Percentiles rank a stretch among this genome's conserved stretches.
phyloP scores from a whole-genome alignment of 306 rosid genomes.

The Glycyrrhiza uralensis region DNA sequence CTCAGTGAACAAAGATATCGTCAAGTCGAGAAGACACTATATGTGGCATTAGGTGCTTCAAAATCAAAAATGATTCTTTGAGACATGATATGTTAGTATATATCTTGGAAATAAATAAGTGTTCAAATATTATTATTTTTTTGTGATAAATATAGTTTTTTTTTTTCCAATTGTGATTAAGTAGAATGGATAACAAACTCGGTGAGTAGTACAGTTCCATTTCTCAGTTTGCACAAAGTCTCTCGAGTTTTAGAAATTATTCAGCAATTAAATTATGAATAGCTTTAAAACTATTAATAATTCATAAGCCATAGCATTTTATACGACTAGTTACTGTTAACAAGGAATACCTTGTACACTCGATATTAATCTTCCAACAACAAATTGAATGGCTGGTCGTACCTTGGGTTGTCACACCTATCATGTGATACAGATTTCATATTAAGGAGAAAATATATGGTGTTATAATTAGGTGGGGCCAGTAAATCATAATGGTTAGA shows the following conservation, averaged over 20 bases:
- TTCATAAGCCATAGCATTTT: no score
- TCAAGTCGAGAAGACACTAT: conserved; percentile 9
- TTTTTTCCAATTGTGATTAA: neutral
- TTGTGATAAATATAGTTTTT: no score
- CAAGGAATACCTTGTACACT: neutral
- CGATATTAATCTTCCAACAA: neutral
- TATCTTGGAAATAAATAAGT: no score
- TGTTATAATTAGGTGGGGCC: neutral
- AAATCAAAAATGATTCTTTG: no score
- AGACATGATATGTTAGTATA: no score
- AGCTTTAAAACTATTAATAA: no score
- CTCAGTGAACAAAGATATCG: neutral
- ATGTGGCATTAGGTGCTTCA: conserved; percentile 8
- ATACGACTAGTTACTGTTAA: neutral
- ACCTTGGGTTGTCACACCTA: neutral
- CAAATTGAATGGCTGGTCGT: neutral
- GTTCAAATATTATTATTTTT: no score
- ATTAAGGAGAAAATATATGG: neutral
- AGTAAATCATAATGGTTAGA: neutral
- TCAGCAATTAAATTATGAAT: no score
- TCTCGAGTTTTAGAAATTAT: neutral
- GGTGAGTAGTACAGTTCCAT: neutral
- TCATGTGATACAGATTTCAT: neutral
- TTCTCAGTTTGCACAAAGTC: neutral
- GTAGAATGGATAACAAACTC: neutral